Evolutionary conservation across 768 basidiomycete genomes (phyloP), one percentile per base, ranked within the genome.

Genomic region (Tubosaeta brunneosetosa): DNA sequence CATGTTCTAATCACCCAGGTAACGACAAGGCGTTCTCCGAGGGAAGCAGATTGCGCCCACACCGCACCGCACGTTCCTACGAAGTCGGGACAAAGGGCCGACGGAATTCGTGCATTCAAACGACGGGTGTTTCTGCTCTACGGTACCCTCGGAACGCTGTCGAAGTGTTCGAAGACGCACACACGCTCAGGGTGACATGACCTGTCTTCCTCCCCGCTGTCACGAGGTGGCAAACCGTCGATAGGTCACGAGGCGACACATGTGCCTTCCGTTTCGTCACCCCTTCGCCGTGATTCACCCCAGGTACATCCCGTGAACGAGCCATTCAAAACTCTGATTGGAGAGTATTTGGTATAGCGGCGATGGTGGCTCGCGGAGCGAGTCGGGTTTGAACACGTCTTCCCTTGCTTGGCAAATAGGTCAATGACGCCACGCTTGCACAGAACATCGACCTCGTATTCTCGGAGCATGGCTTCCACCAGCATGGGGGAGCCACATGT

Each of bases 401-500:
- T 22, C 22, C 22, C 22, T 22, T 22, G 22, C 34, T 33, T 5
- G 13, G 14, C 34, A 6, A 29, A 9, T 11, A 13, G 41, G 41
- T 3, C 22, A 13, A 22, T 26, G 4, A 26, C 26, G 13, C 41
- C 41, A 25, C 6, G 42, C 14, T 51, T 38, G 26, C 11, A 19
- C 41, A 11, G 29, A 58, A 36, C 22, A 32, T 26, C 14, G 12
- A 19, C 10, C 13, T 14, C 13, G 1, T 13, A 6, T 9, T 3
- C 11, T 37, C 36, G 86, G 84, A 43, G 83, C 80, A 12, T 86
- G 82, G 74, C 80, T 4, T 77, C 79, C 22, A 79, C 77, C 38
- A 83, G 84, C 85, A 51, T 85, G 85, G 33, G 85, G 82, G 2
- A 83, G 82, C 4, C 86, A 87, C 61, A 78, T 86, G 22, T 22